Evolutionary conservation across 306 rosid genomes (phyloP), one percentile per base, ranked within the genome.

Genomic region (Aeschynomene evenia): DNA sequence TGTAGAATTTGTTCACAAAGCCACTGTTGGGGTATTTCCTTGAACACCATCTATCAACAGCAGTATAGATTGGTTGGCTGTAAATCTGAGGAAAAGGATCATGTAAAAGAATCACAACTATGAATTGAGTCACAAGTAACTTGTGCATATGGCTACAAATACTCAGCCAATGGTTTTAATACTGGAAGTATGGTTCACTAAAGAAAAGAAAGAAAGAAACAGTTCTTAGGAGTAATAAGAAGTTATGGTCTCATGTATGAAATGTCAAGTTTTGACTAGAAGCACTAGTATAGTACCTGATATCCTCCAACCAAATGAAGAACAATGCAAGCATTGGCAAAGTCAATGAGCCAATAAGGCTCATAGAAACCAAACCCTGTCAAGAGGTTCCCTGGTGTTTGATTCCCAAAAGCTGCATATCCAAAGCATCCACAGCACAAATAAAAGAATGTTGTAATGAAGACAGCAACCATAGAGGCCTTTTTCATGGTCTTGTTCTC

Each of bases 231-330:
- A 39, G 15, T 55, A 13, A 21, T 11, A 36, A 49, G 9, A 60
- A 36, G 28, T 11, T 61, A 2, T 9, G 9, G 10, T 63, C 46
- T 43, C 29, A 8, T 8, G 13, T 24, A 34, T 52, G 0, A 24
- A 61, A 7, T 33, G 9, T 21, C 1, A 42, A 70, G 7, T 31
- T n/a, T 43, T 22, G 23, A 43, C 37, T 54, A 31, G 48, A 29
- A 52, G 48, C 23, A 48, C 42, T 21, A 65, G 15, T 26, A n/a
- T n/a, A 69, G 20, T 88, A 93, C 98, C 96, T 88, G 98, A 84
- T 88, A 93, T 71, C 96, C 98, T 82, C 97, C 98, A 6, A 93
- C 80, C 73, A 93, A 56, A 77, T 93, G 96, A 64, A 93, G 79
- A 71, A 85, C 85, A 50, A 93, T 56, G 84, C 96, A 93, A 56